These are phyloP conservation scores for Camellia granthamiana DNA, from an alignment of 148 eudicot species.

Conservation along the genomic window DNA sequence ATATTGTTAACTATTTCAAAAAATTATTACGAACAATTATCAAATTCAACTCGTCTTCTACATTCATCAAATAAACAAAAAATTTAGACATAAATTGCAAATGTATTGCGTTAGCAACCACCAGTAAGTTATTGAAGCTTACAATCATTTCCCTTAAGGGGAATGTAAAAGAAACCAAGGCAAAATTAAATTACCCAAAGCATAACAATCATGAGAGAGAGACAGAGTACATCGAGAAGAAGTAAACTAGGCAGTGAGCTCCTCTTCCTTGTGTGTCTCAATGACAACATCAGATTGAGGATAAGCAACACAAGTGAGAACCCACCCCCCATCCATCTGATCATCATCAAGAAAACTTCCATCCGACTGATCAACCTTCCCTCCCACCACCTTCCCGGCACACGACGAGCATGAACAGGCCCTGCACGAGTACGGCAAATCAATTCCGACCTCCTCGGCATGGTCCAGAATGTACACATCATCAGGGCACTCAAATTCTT, in stretches of 20 bases:
- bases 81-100: too few species aligned
- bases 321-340: conserved; percentile 55
- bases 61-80: too few species aligned
- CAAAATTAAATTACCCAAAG: conserved; percentile 3
- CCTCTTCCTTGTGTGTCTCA: conserved; percentile 86
- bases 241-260: conserved; percentile 23
- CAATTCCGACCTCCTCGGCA: conserved; percentile 59
- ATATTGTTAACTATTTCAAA: too few species aligned
- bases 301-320: conserved; percentile 77
- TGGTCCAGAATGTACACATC: conserved; percentile 65
- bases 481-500: conserved; percentile 45
- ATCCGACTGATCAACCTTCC: conserved; percentile 66
- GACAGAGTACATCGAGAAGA: too few species aligned
- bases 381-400: conserved; percentile 53
- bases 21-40: too few species aligned
- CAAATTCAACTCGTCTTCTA: too few species aligned
- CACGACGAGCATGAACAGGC: conserved; percentile 86
- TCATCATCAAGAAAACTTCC: conserved; percentile 74
- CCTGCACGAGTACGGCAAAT: conserved; percentile 85
- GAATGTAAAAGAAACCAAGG: neutral
- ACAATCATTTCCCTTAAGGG: neutral
- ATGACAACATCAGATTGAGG: conserved; percentile 53
- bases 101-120: too few species aligned
- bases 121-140: too few species aligned
- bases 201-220: neutral